Evolutionary conservation across 805 yeast genomes (phyloP), one percentile per base, ranked within the genome.

Genomic region (Metschnikowia hibisci): DNA sequence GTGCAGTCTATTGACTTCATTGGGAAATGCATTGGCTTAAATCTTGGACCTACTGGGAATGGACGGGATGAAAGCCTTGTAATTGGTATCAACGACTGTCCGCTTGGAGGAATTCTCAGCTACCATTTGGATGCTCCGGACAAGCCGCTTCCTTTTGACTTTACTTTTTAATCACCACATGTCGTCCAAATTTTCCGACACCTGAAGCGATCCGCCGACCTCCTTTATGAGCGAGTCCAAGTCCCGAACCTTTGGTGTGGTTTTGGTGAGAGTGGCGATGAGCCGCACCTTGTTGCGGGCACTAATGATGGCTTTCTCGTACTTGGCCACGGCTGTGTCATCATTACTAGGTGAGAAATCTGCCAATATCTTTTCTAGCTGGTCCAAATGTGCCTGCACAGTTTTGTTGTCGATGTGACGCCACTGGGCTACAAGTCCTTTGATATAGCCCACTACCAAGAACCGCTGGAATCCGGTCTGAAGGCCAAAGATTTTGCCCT

Each of bases 401-500:
- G 57, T 35, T 15, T 51, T 44, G 13, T 42, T 44, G 3, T 47
- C 26, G 8, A 33, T 45, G 7, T 39, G 28, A 14, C 56, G 39
- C 71, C 81, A 63, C 6, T 63, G 57, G 12, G 63, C 61, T 15
- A 76, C 57, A 32, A 82, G 54, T 13, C 84, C 81, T 43, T 71
- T 58, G 31, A 84, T 69, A 43, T 85, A 81, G 0, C 97, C 97
- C 1, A 89, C 58, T 0, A 86, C 57, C 2, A 87, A 51, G 53
- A 77, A 82, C 45, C 86, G 64, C 60, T 84, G 93, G 54, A 80
- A 84, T 0, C 87, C 88, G 0, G 85, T 81, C 57, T 84, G 93
- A 33, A 81, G 72, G 0, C 98, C 98, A 51, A 80, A 82, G 56
- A 87, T 88, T 56, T 82, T 84, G 1, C 96, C 97, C 58, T 89